These are phyloP conservation scores for Tolypocladium inflatum DNA, from an alignment of 2,329 filamentous ascomycete genomes.

Conservation along the genomic window DNA sequence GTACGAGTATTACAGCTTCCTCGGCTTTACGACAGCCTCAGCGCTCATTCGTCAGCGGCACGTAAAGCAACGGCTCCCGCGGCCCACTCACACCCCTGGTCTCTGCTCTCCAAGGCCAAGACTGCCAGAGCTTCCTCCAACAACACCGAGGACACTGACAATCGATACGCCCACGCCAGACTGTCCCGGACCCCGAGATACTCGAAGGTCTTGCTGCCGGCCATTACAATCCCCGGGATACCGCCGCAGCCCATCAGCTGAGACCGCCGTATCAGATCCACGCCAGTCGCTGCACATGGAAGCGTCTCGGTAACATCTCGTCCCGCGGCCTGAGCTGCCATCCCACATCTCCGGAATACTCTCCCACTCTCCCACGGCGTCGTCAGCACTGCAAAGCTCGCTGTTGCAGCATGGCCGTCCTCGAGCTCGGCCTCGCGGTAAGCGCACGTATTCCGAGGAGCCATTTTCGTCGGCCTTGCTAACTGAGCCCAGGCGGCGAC, in stretches of 20 bases:
- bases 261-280: background rate
- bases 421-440: constrained; percentile 7
- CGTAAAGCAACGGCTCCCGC: background rate
- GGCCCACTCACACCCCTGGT: background rate
- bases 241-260: background rate
- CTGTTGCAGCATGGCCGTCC: constrained; percentile 2
- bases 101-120: background rate
- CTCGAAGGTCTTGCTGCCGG: background rate
- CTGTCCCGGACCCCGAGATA: background rate
- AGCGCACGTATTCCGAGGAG: background rate
- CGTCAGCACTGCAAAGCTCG: background rate
- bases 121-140: background rate
- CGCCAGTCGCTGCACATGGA: background rate
- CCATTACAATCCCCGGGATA: background rate
- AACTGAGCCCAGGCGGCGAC: constrained; percentile 4
- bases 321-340: background rate
- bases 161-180: background rate
- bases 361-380: background rate
- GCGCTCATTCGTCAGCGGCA: background rate
- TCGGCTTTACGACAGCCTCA: background rate
- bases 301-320: background rate
- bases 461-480: background rate
- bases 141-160: background rate
- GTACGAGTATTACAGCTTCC: background rate
- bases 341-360: background rate